Evolutionary conservation across 495 filamentous ascomycete species (phyloP).

Genomic region (Evansstolkia leycettana): DNA sequence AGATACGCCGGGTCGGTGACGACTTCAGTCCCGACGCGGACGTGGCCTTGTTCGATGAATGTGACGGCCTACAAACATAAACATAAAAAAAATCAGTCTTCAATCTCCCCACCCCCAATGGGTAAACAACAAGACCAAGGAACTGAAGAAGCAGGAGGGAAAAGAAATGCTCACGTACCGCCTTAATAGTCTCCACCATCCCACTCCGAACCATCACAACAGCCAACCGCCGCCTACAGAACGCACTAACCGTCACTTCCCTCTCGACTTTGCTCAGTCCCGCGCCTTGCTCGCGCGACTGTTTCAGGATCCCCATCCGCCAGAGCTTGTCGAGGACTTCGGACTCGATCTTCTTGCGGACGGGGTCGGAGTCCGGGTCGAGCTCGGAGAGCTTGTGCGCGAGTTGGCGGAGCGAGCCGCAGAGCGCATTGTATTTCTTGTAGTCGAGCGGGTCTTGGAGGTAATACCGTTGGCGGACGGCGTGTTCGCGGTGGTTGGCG

Average conservation of each 20-base stretch:
- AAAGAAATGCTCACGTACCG: conserved; percentile 9
- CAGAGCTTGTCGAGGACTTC: conserved; percentile 80
- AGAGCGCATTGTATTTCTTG: conserved; percentile 76
- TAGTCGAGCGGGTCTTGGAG: conserved; percentile 81
- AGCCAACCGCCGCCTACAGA: conserved; percentile 67
- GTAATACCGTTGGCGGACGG: conserved; percentile 71
- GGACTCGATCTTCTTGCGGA: conserved; percentile 67
- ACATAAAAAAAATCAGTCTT: neutral
- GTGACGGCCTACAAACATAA: conserved; percentile 47
- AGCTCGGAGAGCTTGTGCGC: conserved; percentile 76
- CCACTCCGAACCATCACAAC: conserved; percentile 79
- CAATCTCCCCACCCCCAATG: too few relatives aligned
- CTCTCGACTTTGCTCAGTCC: conserved; percentile 72
- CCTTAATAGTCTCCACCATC: conserved; percentile 82
- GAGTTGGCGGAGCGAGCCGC: conserved; percentile 72
- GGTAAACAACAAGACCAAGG: conserved; percentile 5
- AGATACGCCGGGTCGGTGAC: conserved; percentile 61
- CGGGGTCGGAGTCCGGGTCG: conserved; percentile 59
- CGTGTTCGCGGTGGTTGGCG: conserved; percentile 67
- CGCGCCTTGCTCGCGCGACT: conserved; percentile 41
- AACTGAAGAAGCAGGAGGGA: conserved; percentile 8
- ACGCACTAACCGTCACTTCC: conserved; percentile 71
- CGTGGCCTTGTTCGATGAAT: conserved; percentile 91
- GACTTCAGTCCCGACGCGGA: conserved; percentile 83
- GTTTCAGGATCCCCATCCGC: conserved; percentile 75